phyloP scores from a whole-genome alignment of 192 early-diverging fungal species.

The Mortierella antarctica region DNA sequence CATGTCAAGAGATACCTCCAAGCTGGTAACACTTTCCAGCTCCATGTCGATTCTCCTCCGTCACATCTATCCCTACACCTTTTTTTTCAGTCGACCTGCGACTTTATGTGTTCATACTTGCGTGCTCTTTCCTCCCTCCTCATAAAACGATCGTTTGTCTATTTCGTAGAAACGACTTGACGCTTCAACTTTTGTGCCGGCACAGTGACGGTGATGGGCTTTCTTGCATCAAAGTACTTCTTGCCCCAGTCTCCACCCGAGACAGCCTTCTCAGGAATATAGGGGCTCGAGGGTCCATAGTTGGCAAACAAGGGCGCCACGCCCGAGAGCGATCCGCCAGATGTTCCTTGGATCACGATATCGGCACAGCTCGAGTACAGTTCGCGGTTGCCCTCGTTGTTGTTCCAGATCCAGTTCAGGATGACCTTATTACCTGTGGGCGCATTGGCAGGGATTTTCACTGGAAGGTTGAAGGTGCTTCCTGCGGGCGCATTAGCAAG shows the following conservation, averaged over 20 bases:
- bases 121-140: not conserved
- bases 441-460: slow-evolving; percentile 63
- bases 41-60: not conserved
- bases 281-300: slow-evolving; percentile 59
- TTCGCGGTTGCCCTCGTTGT: slow-evolving; percentile 76
- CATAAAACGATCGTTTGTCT: not conserved
- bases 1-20: not conserved
- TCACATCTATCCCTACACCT: not conserved
- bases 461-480: slow-evolving; percentile 55
- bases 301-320: slow-evolving; percentile 63
- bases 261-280: slow-evolving; percentile 62
- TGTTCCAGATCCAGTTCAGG: slow-evolving; percentile 76
- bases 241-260: slow-evolving; percentile 58
- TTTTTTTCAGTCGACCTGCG: not conserved
- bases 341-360: slow-evolving; percentile 59
- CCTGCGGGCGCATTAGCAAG: slow-evolving; percentile 55
- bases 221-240: slow-evolving; percentile 54
- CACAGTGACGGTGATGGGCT: slow-evolving; percentile 57
- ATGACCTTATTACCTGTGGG: slow-evolving; percentile 60
- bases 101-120: not conserved
- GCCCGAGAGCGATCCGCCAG: slow-evolving; percentile 55
- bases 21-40: not conserved
- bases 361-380: slow-evolving; percentile 76
- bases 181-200: slow-evolving; percentile 28
- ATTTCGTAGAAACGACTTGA: slow-evolving; percentile 25